phyloP scores from a whole-genome alignment of 371 early-diverging fungal genomes.

The Apophysomyces trapeziformis region DNA sequence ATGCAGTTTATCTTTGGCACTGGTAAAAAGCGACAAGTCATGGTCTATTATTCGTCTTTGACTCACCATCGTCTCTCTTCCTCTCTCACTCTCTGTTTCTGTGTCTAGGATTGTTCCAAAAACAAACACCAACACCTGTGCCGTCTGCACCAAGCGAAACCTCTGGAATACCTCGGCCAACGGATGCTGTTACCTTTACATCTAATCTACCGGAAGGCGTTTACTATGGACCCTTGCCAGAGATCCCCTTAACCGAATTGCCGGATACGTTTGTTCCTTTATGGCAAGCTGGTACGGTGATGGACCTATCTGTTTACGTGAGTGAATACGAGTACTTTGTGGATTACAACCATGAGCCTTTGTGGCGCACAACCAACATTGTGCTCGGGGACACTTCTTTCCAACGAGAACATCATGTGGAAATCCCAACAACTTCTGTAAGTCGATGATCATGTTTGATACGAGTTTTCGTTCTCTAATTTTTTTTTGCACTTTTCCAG shows the following conservation, averaged over 20 bases:
- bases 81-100: too few relatives aligned
- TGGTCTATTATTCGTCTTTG: neutral
- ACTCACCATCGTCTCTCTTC: neutral
- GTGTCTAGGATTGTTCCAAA: neutral
- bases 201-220: conserved; percentile 39
- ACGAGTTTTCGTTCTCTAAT: neutral
- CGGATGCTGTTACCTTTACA: neutral
- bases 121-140: conserved; percentile 8
- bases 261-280: conserved; percentile 44
- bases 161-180: conserved; percentile 7
- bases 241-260: conserved; percentile 31
- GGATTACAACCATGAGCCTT: conserved; percentile 51
- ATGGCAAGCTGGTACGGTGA: conserved; percentile 36
- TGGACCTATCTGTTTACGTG: conserved; percentile 60
- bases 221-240: conserved; percentile 37
- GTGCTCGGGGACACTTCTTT: conserved; percentile 57
- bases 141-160: conserved; percentile 1
- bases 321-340: conserved; percentile 59
- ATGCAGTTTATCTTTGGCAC: conserved; percentile 37
- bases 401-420: conserved; percentile 40
- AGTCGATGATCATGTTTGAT: neutral
- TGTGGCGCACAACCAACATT: conserved; percentile 63
- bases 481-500: conserved; percentile 28
- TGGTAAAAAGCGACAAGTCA: conserved; percentile 15
- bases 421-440: conserved; percentile 52